Percentiles rank a stretch among this genome's conserved stretches.
These are phyloP conservation scores for Penicillium tannophilum DNA, from an alignment of 495 filamentous ascomycete species.

Conservation along the genomic window DNA sequence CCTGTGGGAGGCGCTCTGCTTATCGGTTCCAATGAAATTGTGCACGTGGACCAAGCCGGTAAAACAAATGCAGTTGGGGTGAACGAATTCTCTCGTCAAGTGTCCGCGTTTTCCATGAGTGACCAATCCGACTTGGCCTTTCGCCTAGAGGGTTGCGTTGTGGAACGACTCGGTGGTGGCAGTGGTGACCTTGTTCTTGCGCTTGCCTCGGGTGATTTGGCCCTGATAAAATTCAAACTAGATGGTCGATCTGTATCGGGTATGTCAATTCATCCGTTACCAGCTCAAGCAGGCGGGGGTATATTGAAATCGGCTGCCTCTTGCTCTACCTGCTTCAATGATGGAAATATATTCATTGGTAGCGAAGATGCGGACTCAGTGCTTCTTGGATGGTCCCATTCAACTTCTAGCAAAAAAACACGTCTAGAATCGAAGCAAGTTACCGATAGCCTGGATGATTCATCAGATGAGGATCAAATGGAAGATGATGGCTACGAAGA, in stretches of 20 bases:
- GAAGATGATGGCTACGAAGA: slow-evolving; percentile 74
- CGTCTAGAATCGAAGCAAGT: slow-evolving; percentile 54
- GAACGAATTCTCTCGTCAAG: slow-evolving; percentile 79
- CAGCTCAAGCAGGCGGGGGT: slow-evolving; percentile 58
- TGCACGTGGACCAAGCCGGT: slow-evolving; percentile 95
- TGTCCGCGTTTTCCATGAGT: slow-evolving; percentile 75
- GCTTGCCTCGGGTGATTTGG: slow-evolving; percentile 73
- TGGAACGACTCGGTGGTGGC: slow-evolving; percentile 73
- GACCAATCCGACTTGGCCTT: slow-evolving; percentile 84
- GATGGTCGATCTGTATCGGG: slow-evolving; percentile 94
- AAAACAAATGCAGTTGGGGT: slow-evolving; percentile 94
- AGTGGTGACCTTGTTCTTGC: slow-evolving; percentile 84
- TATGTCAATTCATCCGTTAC: slow-evolving; percentile 65
- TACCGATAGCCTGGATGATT: slow-evolving; percentile 41
- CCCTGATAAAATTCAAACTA: slow-evolving; percentile 77
- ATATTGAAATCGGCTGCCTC: slow-evolving; percentile 66
- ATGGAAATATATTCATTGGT: slow-evolving; percentile 79
- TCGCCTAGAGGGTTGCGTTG: slow-evolving; percentile 77
- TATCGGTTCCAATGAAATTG: slow-evolving; percentile 83
- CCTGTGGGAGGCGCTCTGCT: slow-evolving; percentile 88
- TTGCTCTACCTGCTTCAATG: slow-evolving; percentile 65
- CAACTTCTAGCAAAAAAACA: slow-evolving; percentile 47
- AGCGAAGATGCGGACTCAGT: slow-evolving; percentile 82
- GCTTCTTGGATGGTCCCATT: slow-evolving; percentile 75
- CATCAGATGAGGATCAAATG: slow-evolving; percentile 55